Percentiles rank a stretch among this genome's conserved stretches.
phyloP scores from a whole-genome alignment of 176 grass and related monocot genomes.

The Zea mays region Zm-B73-REFERENCE-NAM-5.0 NC_050103.1:148594001-148594500 shows the following conservation, averaged over 20 bases:
- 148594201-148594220: not conserved
- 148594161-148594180: not conserved
- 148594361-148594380: not conserved
- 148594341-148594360: not conserved
- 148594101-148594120: not conserved
- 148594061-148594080: not conserved
- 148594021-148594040: not conserved
- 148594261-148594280: not conserved
- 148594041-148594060: not conserved
- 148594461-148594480: constrained; percentile 6
- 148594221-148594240: not conserved
- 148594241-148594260: not conserved
- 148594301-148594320: not conserved
- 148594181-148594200: not conserved
- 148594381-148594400: too few relatives aligned
- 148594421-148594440: too few relatives aligned
- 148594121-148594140: not conserved
- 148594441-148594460: not conserved
- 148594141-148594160: constrained; percentile 13
- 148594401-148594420: not conserved
- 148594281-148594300: constrained; percentile 7
- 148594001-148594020: not conserved
- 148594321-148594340: not conserved
- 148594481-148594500: not conserved
- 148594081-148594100: constrained; percentile 1